Base-by-base conservation (phyloP, 306 rosid species). In the Pterocarpus macrocarpus region DNA sequence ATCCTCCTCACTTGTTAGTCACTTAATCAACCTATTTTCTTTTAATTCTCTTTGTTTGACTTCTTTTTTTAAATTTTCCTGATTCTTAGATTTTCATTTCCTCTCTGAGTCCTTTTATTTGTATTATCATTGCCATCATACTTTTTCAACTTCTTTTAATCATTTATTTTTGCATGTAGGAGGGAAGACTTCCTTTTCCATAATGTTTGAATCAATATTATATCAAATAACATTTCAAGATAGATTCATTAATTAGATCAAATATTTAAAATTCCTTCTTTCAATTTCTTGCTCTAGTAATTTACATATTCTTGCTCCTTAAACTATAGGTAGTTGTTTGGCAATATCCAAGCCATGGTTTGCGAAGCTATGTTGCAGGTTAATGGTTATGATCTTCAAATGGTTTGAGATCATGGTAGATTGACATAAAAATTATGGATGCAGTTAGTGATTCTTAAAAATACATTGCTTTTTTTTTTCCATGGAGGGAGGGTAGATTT, bases 321-420 rank as follows among this genome's bases (percentile, higher is more conserved):
- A 22, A 86, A 91, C 90, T 44, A 22, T 75, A 73, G 67, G 13
- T 83, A 85, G 91, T 82, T 22, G 28, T 22, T 22, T 22, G 28
- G 28, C 69, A 62, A 67, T 75, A 76, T 80, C 57, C 76, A 34
- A 83, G 56, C 84, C 68, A 73, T 83, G 83, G 88, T 82, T 76
- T 64, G 56, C 85, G 90, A 85, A 84, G 88, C 89, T 82, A 76
- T 85, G 85, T 84, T 79, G 86, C 80, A 76, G 88, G 45, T 69
- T 85, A 70, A 76, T 73, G 79, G 76, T 69, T 85, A 83, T 80
- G 76, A 81, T 86, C 76, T 75, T 84, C 83, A 62, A 85, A 83
- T 84, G 86, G 84, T 88, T 83, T 86, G 95, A 73, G 69, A 80
- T 85, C 75, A 61, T 73, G 8, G 84, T 72, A 64, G 82, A 81